These are phyloP conservation scores for Coffea eugenioides DNA, from an alignment of 257 asterid genomes.

Conservation along the genomic window DNA sequence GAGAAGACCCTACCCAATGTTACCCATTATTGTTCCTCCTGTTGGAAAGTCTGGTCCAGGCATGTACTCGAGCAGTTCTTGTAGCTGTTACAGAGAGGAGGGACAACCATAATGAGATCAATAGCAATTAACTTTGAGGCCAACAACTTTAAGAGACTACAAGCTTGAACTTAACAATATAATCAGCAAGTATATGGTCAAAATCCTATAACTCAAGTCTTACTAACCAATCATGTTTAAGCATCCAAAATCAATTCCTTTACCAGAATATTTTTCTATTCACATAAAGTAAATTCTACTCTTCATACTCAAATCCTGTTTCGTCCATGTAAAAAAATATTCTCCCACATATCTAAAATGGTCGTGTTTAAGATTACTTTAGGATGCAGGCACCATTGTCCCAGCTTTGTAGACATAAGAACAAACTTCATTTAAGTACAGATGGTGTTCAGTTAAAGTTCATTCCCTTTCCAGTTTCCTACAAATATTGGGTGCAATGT, in stretches of 20 bases:
- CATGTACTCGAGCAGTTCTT: constrained; percentile 95
- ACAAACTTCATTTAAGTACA: not conserved
- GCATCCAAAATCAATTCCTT: not conserved
- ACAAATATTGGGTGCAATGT: not conserved
- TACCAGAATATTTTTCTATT: not conserved
- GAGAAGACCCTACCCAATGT: constrained; percentile 62
- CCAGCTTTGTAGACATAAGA: not conserved
- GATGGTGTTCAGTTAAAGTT: not conserved
- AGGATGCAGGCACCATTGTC: not conserved
- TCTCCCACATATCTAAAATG: not conserved
- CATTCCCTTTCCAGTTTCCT: not conserved
- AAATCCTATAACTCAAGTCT: not conserved
- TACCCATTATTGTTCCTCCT: constrained; percentile 97
- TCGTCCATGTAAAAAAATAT: not conserved
- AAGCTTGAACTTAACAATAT: not conserved
- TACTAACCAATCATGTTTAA: not conserved
- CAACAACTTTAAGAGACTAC: not conserved
- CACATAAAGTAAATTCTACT: not conserved
- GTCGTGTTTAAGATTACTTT: not conserved
- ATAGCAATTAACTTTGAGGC: not conserved
- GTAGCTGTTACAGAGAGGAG: constrained; percentile 50
- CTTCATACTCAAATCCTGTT: not conserved
- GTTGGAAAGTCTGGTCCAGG: constrained; percentile 99
- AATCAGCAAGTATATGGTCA: not conserved
- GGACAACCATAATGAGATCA: not conserved